These are phyloP conservation scores for Chalciporus piperatoides DNA, from an alignment of 1,284 basidiomycete species.

Conservation along the genomic window DNA sequence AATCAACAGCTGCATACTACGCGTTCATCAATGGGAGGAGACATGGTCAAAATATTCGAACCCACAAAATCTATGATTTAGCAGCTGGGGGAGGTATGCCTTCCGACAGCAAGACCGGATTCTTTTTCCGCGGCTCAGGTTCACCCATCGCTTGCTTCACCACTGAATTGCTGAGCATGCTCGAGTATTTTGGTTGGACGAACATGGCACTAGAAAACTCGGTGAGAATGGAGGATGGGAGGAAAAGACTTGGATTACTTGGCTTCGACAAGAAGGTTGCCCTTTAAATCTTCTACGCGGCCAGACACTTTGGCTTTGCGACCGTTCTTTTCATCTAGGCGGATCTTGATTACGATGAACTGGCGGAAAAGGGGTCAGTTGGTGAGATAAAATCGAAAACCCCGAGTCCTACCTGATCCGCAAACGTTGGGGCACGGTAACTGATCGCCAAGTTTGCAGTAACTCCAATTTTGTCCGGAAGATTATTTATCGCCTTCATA, in stretches of 20 bases:
- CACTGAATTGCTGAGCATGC: conserved; percentile 54
- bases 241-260: conserved; percentile 44
- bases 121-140: conserved; percentile 29
- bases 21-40: too few relatives aligned
- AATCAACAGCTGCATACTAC: too few relatives aligned
- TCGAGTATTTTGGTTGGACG: conserved; percentile 82
- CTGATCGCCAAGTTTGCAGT: conserved; percentile 78
- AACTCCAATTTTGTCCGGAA: conserved; percentile 90
- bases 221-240: neutral
- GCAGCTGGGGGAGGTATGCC: conserved; percentile 25
- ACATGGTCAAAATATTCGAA: neutral
- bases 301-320: conserved; percentile 76
- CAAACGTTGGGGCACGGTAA: conserved; percentile 78
- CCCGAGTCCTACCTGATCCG: conserved; percentile 63
- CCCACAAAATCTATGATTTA: conserved; percentile 22
- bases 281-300: conserved; percentile 72
- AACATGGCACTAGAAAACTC: conserved; percentile 57
- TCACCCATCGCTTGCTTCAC: conserved; percentile 51
- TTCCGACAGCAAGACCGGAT: conserved; percentile 27
- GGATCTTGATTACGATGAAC: conserved; percentile 72
- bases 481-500: conserved; percentile 68
- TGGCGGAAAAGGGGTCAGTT: conserved; percentile 28
- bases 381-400: neutral
- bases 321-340: conserved; percentile 62
- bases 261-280: conserved; percentile 78